Percentiles rank a stretch among this genome's conserved stretches.
Conservation (phyloP, 106 monocot species). For the Chionographis japonica region DNA sequence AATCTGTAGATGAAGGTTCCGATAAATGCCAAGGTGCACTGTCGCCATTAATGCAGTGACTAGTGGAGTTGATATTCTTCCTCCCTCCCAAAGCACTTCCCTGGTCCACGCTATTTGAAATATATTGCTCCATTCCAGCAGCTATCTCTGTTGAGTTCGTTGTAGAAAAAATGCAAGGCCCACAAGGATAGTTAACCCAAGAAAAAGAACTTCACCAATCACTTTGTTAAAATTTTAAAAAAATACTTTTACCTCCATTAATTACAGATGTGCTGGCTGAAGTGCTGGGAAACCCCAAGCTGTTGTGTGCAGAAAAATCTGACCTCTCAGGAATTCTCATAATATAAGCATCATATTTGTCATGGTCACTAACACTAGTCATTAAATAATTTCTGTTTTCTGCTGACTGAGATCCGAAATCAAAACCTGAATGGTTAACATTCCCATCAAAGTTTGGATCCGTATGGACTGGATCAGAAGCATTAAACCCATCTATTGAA, state of each 20-base stretch:
- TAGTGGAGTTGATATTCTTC: constrained; percentile 37
- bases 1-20: constrained; percentile 36
- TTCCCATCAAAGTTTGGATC: constrained; percentile 9
- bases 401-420: constrained; percentile 7
- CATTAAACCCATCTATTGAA: constrained; percentile 4
- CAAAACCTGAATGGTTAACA: constrained; percentile 1
- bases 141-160: constrained; percentile 24
- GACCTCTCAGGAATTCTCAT: constrained; percentile 17
- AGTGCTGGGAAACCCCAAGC: constrained; percentile 13
- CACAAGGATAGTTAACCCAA: too few species aligned
- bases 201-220: too few species aligned
- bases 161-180: neutral
- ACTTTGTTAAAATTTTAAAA: neutral
- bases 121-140: constrained; percentile 13
- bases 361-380: constrained; percentile 1
- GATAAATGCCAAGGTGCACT: constrained; percentile 24
- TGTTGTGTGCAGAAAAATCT: constrained; percentile 8
- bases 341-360: constrained; percentile 5
- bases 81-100: constrained; percentile 6
- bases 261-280: constrained; percentile 5
- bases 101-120: constrained; percentile 14
- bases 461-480: constrained; percentile 11
- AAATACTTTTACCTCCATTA: constrained; percentile 18
- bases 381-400: constrained; percentile 13
- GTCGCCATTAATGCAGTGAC: constrained; percentile 38